These are phyloP conservation scores for Naematelia aurantialba DNA, from an alignment of 768 basidiomycete species.

Conservation along the genomic window DNA sequence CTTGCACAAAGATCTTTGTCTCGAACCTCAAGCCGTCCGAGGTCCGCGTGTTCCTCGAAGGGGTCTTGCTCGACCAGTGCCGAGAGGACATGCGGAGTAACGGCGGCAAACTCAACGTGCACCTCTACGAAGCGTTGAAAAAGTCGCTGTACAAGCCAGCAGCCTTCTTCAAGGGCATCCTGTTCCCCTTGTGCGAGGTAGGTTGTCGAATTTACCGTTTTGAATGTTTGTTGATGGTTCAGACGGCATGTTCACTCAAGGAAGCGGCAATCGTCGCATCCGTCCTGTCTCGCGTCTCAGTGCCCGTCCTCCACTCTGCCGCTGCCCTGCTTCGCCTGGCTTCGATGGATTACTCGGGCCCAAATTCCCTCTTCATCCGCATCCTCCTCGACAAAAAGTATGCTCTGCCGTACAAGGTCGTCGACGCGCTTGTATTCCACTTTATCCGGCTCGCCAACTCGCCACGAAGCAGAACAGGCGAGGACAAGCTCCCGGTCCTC, in stretches of 20 bases:
- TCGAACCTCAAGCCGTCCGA: constrained; percentile 95
- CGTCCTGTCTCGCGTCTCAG: constrained; percentile 79
- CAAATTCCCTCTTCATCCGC: constrained; percentile 94
- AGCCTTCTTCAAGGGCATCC: constrained; percentile 96
- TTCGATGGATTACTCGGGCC: constrained; percentile 95
- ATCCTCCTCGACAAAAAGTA: constrained; percentile 96
- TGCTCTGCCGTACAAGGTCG: constrained; percentile 93
- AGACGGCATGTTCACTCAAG: constrained; percentile 81
- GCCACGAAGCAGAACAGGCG: constrained; percentile 62
- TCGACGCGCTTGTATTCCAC: constrained; percentile 96
- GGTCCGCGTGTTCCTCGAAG: constrained; percentile 85
- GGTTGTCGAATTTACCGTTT: constrained; percentile 33
- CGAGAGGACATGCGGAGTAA: constrained; percentile 80
- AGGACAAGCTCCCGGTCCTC: constrained; percentile 83
- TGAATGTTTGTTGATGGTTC: constrained; percentile 8
- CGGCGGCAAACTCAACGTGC: constrained; percentile 78
- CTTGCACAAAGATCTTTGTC: constrained; percentile 90
- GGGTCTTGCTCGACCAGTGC: constrained; percentile 83
- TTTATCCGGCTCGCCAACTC: constrained; percentile 93
- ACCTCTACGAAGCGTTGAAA: constrained; percentile 90
- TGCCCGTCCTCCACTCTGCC: constrained; percentile 94
- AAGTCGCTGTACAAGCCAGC: constrained; percentile 91
- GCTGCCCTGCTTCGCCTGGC: constrained; percentile 90
- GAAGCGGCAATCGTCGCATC: constrained; percentile 94
- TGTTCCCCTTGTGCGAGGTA: constrained; percentile 92